Conservation (phyloP, 768 basidiomycete species). For the Amyloporia xantha region DNA sequence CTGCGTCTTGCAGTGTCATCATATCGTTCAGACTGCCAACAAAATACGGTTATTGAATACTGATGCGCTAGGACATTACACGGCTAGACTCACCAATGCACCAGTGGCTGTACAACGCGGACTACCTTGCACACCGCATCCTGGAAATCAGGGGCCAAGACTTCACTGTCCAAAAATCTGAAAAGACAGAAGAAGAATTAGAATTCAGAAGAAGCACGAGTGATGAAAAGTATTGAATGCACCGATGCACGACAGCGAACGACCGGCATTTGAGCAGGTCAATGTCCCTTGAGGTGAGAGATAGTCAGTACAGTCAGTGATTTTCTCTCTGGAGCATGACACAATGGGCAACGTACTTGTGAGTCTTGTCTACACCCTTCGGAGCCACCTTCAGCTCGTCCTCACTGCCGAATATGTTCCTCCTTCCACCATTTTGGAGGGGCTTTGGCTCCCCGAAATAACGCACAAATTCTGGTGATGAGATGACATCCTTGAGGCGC, state of each 20-base stretch:
- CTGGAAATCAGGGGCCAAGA: constrained; percentile 59
- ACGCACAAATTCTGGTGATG: constrained; percentile 60
- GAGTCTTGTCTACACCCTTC: constrained; percentile 81
- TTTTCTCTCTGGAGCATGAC: neutral
- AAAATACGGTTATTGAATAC: constrained; percentile 1
- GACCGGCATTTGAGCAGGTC: constrained; percentile 84
- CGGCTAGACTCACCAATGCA: constrained; percentile 54
- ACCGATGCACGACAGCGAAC: constrained; percentile 64
- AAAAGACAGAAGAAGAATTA: neutral
- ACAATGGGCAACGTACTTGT: constrained; percentile 42
- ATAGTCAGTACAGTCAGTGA: neutral
- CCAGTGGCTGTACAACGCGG: constrained; percentile 60
- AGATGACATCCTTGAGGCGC: constrained; percentile 62
- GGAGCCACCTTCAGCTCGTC: constrained; percentile 89
- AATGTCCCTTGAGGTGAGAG: constrained; percentile 59
- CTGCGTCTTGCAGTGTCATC: constrained; percentile 47
- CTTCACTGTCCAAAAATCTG: constrained; percentile 74
- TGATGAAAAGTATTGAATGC: constrained; percentile 13
- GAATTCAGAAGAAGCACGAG: too few species aligned
- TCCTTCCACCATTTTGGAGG: constrained; percentile 51
- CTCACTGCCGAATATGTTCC: constrained; percentile 80
- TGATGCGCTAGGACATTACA: neutral
- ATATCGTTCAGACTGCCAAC: constrained; percentile 58
- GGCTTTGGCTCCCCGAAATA: constrained; percentile 70
- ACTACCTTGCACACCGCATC: constrained; percentile 51